Base-by-base conservation (phyloP, 768 basidiomycete genomes). In the Hortiboletus flavorubellus region DNA sequence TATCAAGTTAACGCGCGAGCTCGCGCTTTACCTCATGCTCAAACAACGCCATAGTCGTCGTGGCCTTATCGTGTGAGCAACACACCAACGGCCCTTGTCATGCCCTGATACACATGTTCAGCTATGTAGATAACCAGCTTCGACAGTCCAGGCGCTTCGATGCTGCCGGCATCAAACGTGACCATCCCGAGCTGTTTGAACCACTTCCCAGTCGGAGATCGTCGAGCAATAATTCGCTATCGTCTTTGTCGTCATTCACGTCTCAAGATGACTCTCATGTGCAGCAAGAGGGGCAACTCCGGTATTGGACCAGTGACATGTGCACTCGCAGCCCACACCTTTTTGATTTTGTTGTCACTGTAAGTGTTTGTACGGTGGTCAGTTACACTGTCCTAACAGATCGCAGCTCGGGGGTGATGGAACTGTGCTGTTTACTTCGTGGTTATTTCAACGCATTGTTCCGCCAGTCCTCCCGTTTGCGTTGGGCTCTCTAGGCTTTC, bases 381-480 rank as follows among this genome's bases (percentile, higher is more conserved):
- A 49, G 49, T 38, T 31, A 9, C 40, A n/a, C 38, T 38, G 11
- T 23, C 35, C 58, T 68, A 33, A 65, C 63, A 26, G 50, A 39
- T 26, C 37, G 31, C 65, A 98, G 95, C 86, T 98, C 58, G 97
- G 97, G 45, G 97, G 97, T 10, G 97, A 99, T 68, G 97, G 97
- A 14, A 99, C 97, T 0, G 95, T 98, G 3, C 82, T 99, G 15
- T 99, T 98, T 75, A 97, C 97, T 6, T 98, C 97, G 4, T 98
- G 97, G 97, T 78, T 99, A 33, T 99, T 99, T 77, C 97, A 99
- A 70, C 86, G 87, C 50, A 93, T 99, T 65, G 97, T 98, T 15
- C 97, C 97, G n/a, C 97, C 97, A 12, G 93, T 98, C 37, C 86
- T 99, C 14, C 87, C 97, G 1, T 99, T 99, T 70, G 95, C 97